Evolutionary conservation across 805 yeast genomes (phyloP).

Genomic region (Ogataea pilisensis): DNA sequence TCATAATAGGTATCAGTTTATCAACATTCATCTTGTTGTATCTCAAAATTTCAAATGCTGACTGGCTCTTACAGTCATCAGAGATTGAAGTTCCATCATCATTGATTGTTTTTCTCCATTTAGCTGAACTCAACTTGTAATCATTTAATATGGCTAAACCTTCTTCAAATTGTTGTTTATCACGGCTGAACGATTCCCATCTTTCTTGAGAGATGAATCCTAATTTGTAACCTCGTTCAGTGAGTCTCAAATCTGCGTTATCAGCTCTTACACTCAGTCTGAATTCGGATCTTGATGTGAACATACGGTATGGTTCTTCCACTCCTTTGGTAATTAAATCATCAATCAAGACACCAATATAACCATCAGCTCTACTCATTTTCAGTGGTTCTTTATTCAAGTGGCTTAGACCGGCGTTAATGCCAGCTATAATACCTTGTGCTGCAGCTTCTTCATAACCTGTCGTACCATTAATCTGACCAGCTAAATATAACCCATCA

Average conservation of each 20-base stretch:
- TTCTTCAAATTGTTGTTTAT: conserved; percentile 40
- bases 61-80: conserved; percentile 47
- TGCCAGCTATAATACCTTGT: conserved; percentile 93
- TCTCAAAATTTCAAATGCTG: conserved; percentile 71
- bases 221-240: conserved; percentile 56
- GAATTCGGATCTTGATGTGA: conserved; percentile 93
- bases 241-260: conserved; percentile 86
- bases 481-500: conserved; percentile 81
- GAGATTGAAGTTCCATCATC: conserved; percentile 42
- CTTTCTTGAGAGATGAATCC: conserved; percentile 69
- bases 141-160: conserved; percentile 44
- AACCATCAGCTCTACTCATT: conserved; percentile 76
- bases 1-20: conserved; percentile 35
- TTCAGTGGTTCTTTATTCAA: conserved; percentile 41
- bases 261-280: conserved; percentile 87
- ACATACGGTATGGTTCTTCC: conserved; percentile 96
- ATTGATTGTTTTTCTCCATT: conserved; percentile 54
- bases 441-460: conserved; percentile 99
- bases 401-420: conserved; percentile 76
- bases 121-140: conserved; percentile 46
- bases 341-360: conserved; percentile 87
- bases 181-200: conserved; percentile 43
- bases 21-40: conserved; percentile 41
- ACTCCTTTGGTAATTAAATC: conserved; percentile 95
- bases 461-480: conserved; percentile 97